Conservation (phyloP, 345 rosid species). For the Euphorbia lathyris region DNA sequence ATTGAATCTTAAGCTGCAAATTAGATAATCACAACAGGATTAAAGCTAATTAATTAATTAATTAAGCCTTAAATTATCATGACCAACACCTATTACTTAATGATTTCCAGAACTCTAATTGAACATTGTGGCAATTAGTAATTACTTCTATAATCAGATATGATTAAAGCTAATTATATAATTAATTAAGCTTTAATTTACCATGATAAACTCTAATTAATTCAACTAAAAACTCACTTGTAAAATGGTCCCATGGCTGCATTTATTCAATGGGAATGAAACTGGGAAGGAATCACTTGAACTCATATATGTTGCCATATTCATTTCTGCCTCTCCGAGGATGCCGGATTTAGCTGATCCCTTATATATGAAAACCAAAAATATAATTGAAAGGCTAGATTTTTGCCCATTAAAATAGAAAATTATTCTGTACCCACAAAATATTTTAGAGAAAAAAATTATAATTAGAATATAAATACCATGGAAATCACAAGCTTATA, state of each 20-base stretch:
- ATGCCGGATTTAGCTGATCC: conserved; percentile 54
- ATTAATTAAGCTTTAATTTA: too few species aligned
- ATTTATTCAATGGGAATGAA: conserved; percentile 52
- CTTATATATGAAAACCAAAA: conserved; percentile 23
- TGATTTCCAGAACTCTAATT: too few species aligned
- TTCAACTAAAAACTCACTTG: conserved; percentile 36
- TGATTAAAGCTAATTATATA: too few species aligned
- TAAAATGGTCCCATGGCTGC: conserved; percentile 45
- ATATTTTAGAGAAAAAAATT: background rate
- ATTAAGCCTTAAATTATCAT: too few species aligned
- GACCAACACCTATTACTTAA: too few species aligned
- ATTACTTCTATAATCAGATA: too few species aligned
- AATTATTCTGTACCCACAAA: background rate
- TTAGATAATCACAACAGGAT: conserved; percentile 3
- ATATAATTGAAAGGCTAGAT: background rate
- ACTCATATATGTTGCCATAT: conserved; percentile 40
- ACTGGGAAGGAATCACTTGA: conserved; percentile 30
- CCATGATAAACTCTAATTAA: too few species aligned
- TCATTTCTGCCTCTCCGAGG: conserved; percentile 51
- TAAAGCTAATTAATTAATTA: background rate
- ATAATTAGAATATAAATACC: conserved; percentile 24
- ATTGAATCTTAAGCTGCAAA: conserved; percentile 48
- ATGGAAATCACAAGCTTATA: conserved; percentile 45
- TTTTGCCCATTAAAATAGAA: background rate
- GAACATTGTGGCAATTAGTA: too few species aligned